Percentiles rank a stretch among this genome's conserved stretches.
Conservation (phyloP, 768 basidiomycete genomes). For the Mycena rebaudengoi region DNA sequence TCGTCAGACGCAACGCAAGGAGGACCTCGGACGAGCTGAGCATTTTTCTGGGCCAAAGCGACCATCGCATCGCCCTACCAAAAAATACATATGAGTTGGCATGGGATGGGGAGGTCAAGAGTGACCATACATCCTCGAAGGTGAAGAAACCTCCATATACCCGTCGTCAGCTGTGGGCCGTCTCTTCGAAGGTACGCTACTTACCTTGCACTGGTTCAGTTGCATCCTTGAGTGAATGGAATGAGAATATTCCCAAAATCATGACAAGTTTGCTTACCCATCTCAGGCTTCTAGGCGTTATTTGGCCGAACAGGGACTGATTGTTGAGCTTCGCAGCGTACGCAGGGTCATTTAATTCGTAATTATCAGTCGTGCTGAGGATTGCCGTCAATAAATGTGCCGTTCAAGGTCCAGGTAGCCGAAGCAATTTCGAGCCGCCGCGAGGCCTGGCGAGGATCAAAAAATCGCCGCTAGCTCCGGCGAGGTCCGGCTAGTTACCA, state of each 20-base stretch:
- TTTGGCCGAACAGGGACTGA: slow-evolving; percentile 47
- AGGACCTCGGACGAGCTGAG: too few species aligned
- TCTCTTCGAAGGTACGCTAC: too few species aligned
- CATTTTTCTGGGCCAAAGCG: too few species aligned
- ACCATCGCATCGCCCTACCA: neutral
- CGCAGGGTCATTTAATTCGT: slow-evolving; percentile 47
- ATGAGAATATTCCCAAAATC: neutral
- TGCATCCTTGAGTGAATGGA: slow-evolving; percentile 44
- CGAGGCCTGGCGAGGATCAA: too few species aligned
- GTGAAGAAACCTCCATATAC: slow-evolving; percentile 41
- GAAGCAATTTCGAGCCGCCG: too few species aligned
- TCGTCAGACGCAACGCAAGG: too few species aligned
- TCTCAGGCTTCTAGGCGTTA: slow-evolving; percentile 58
- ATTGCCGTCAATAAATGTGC: neutral
- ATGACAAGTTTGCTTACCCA: slow-evolving; percentile 45
- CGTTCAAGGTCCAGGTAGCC: too few species aligned
- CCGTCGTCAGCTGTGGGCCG: too few species aligned
- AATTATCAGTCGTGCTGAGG: slow-evolving; percentile 48
- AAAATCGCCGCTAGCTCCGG: too few species aligned
- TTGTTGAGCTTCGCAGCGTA: slow-evolving; percentile 48
- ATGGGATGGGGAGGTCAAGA: fast-evolving
- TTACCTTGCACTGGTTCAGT: too few species aligned
- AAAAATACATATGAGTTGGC: neutral
- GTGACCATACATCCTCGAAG: slow-evolving; percentile 40
- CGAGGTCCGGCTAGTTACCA: too few species aligned